Conservation (phyloP, 2,329 filamentous ascomycete genomes). For the Coniella vitis region DNA sequence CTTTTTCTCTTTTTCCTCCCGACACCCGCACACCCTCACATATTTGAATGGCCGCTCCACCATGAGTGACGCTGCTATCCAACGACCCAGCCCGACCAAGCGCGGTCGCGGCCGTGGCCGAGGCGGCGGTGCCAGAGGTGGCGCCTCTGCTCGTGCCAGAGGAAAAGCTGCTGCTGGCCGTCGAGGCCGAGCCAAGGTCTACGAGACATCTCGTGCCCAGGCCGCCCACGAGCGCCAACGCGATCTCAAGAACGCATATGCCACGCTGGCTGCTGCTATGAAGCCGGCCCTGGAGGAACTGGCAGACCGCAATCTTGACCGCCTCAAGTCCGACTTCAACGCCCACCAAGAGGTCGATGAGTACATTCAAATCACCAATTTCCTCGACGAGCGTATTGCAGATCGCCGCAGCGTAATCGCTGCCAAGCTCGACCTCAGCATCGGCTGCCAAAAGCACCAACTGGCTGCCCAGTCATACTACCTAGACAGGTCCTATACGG, state of each 20-base stretch:
- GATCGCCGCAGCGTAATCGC: constrained; percentile 23
- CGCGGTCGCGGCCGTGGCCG: constrained; percentile 14
- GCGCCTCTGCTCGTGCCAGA: constrained; percentile 12
- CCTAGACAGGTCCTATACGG: constrained; percentile 18
- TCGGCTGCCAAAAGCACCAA: constrained; percentile 17
- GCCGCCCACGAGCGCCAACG: constrained; percentile 57
- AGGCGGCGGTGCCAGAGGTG: constrained; percentile 9
- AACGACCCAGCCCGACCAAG: constrained; percentile 17
- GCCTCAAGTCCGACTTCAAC: constrained; percentile 47
- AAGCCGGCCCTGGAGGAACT: constrained; percentile 61
- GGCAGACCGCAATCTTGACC: constrained; percentile 51
- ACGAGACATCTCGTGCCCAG: constrained; percentile 47
- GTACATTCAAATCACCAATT: constrained; percentile 42
- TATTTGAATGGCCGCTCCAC: constrained; percentile 13
- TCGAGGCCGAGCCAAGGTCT: constrained; percentile 48
- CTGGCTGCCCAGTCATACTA: constrained; percentile 5
- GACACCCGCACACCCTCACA: background rate
- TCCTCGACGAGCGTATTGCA: constrained; percentile 41
- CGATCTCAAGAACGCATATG: constrained; percentile 58
- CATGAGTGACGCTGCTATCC: constrained; percentile 16
- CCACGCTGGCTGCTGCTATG: constrained; percentile 54
- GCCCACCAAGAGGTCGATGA: constrained; percentile 47
- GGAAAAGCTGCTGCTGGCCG: constrained; percentile 14
- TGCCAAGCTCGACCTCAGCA: constrained; percentile 14
- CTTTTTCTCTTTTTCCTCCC: background rate